Evolutionary conservation across 2,329 filamentous ascomycete species (phyloP), one percentile per base, ranked within the genome.

Genomic region (Apiospora malaysiana): DNA sequence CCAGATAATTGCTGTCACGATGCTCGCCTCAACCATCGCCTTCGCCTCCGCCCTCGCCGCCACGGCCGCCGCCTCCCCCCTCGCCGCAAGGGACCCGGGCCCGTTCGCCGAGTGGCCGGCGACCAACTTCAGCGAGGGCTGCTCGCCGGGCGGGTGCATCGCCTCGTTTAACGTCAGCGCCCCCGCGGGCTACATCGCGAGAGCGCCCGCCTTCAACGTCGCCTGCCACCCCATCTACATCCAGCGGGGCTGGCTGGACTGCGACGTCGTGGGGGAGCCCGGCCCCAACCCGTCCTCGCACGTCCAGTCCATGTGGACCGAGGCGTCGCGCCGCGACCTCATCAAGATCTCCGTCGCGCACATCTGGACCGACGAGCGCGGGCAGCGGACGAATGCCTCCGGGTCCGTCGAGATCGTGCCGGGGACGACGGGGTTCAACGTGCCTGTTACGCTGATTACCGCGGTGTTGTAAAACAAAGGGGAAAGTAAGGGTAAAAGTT

Each of bases 121-220:
- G 12, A 70, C 69, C 6, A 59, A 73, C 66, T 76, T 74, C 47
- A 5, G 25, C 32, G 70, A 74, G 71, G 75, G 73, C 47, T 78
- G 77, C 72, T 74, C 74, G 1, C 75, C 76, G 0, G 76, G 76
- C 23, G 74, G 75, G 43, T 79, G 78, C 75, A 71, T 69, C 51
- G 70, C 75, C 0, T 51, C 32, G 14, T 79, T 78, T 71, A 74
- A 75, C 67, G 70, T 79, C 56, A 70, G 63, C 56, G 75, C 74
- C 12, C 71, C 0, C 32, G 75, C 73, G 14, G 74, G 70, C 49
- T 78, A 78, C 74, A 66, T 71, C 4, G 4, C 46, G 16, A 73
- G 69, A 9, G 76, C 77, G 3, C 78, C 78, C 1, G 75, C 70
- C 32, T 79, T 79, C 74, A 68, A 74, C 40, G 78, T 76, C 21